These are phyloP conservation scores for Epichloe sibirici DNA, from an alignment of 2,329 filamentous ascomycete genomes.

Conservation along the genomic window DNA sequence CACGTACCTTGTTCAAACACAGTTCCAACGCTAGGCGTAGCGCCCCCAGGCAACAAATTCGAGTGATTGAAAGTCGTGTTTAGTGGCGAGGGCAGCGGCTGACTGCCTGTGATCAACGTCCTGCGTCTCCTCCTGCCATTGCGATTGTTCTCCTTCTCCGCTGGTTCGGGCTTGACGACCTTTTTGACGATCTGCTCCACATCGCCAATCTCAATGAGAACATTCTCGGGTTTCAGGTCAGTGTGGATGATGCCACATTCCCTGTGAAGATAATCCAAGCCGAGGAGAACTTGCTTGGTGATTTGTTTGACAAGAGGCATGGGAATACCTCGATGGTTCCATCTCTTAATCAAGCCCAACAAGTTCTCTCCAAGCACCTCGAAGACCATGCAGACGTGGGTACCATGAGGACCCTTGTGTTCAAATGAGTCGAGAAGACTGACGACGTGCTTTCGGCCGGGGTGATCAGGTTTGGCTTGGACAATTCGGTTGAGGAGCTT, in stretches of 20 bases:
- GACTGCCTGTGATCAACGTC: slow-evolving; percentile 92
- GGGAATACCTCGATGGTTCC: slow-evolving; percentile 95
- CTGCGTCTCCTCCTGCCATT: slow-evolving; percentile 82
- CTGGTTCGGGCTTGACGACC: slow-evolving; percentile 70
- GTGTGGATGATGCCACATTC: slow-evolving; percentile 99
- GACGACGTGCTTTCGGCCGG: slow-evolving; percentile 88
- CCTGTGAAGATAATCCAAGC: slow-evolving; percentile 89
- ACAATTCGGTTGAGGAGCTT: slow-evolving; percentile 96
- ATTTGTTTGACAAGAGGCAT: slow-evolving; percentile 97
- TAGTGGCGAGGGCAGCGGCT: slow-evolving; percentile 86
- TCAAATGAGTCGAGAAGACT: slow-evolving; percentile 94
- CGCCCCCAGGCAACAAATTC: slow-evolving; percentile 54
- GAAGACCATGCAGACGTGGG: slow-evolving; percentile 98
- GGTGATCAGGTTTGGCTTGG: slow-evolving; percentile 85
- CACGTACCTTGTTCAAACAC: slow-evolving; percentile 66
- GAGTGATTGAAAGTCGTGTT: slow-evolving; percentile 79
- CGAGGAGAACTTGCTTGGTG: slow-evolving; percentile 91
- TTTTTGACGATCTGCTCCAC: slow-evolving; percentile 97
- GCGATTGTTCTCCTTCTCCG: slow-evolving; percentile 75
- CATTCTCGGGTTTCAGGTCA: slow-evolving; percentile 94
- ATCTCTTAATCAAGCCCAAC: slow-evolving; percentile 89
- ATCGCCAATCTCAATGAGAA: slow-evolving; percentile 96
- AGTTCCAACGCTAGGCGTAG: slow-evolving; percentile 69
- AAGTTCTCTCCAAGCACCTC: slow-evolving; percentile 94
- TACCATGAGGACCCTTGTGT: slow-evolving; percentile 91